These are phyloP conservation scores for Eurotiales sp. DNA, from an alignment of 2,329 filamentous ascomycete species.

Conservation along the genomic window DNA sequence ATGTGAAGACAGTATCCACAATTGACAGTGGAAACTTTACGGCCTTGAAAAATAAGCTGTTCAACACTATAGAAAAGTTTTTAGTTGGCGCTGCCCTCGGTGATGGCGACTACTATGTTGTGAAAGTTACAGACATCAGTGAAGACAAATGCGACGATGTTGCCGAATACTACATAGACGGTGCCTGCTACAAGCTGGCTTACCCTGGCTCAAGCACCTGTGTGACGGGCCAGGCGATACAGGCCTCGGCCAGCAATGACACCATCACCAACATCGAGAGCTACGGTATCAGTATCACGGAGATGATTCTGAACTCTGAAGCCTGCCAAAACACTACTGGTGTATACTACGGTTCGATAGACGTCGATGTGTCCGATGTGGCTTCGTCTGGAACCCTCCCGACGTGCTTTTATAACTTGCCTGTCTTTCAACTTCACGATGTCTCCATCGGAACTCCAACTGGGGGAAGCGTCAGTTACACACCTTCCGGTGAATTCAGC, in stretches of 20 bases:
- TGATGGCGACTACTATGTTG: neutral
- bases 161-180: neutral
- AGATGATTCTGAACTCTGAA: neutral
- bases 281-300: neutral
- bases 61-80: neutral
- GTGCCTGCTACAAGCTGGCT: neutral
- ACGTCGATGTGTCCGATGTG: neutral
- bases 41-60: neutral
- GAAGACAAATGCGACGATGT: neutral
- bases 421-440: neutral
- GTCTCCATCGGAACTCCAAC: neutral
- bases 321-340: neutral
- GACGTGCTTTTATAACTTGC: conserved; percentile 2
- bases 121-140: neutral
- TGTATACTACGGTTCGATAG: neutral
- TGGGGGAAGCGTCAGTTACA: too few relatives aligned
- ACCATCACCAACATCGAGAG: neutral
- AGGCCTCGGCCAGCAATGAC: neutral
- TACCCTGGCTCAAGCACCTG: neutral
- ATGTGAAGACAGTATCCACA: neutral
- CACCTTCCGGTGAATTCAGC: neutral
- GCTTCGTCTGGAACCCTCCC: neutral
- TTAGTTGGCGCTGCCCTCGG: neutral
- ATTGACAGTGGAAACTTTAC: neutral
- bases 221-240: neutral